Base-by-base conservation (phyloP, 164 flowering plant genomes). In the Tetracentron sinense region DNA sequence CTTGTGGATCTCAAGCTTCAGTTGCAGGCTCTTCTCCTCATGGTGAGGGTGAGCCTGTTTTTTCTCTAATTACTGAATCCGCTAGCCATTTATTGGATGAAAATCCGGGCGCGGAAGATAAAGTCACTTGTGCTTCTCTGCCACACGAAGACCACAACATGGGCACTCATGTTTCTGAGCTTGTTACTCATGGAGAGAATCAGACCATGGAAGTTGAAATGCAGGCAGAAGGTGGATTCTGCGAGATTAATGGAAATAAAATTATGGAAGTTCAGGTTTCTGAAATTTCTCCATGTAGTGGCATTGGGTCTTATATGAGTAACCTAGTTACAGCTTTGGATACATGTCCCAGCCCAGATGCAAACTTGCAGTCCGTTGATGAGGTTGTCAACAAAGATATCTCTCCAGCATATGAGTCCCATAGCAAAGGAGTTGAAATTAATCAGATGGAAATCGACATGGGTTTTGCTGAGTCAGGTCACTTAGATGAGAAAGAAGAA, bases 281-380 rank as follows among this genome's bases (percentile, higher is more conserved):
- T 54, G 42, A 27, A 26, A 21, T 51, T 62, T 42, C 53, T 21
- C 26, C 25, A 20, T 20, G 3, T 42, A 54, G 15, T 42, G 47
- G 17, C 2, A 57, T 4, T 14, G 56, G 30, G 7, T 28, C 55
- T 19, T 22, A 48, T 47, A 17, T 25, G 21, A 44, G 65, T 44
- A 44, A 33, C 60, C 15, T 54, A 31, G 65, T 54, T 31, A 56
- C 46, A 23, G 61, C 55, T 62, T 68, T 56, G 29, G 56, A 30
- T 31, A 49, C n/a, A 12, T 56, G n/a, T 62, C 30, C 17, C 7
- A 44, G 50, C 61, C 49, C 33, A 8, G 57, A 23, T 31, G 69
- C 28, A 49, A 27, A 57, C 11, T 12, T n/a, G 57, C n/a, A 48
- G 6, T 30, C 53, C 7, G 54, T 7, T 29, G 64, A 28, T 30